Base-by-base conservation (phyloP, 1,139 yeast genomes). In the Kodamaea arcana region DNA sequence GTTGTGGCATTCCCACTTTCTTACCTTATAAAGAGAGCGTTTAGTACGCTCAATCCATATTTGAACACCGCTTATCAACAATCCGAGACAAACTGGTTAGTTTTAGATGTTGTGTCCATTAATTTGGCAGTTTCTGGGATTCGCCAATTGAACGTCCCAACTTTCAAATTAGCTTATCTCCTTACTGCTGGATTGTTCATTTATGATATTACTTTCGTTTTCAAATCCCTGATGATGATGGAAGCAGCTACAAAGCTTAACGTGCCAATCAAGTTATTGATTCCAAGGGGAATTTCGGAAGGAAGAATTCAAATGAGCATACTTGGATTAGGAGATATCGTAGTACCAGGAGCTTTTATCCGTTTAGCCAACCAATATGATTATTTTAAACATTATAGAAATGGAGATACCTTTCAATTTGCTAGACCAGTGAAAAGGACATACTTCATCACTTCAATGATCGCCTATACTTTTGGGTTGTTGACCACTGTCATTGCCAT, bases 191-290 rank as follows among this genome's bases (percentile, higher is more conserved):
- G 73, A 1, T 63, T 81, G 30, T 79, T 81, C 47, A 41, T 73
- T 26, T 82, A 81, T 53, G 88, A 82, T 50, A 67, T 79, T 27
- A 78, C 69, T 49, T 82, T 82, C 58, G 88, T 81, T 1, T 82
- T 80, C 54, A 75, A 72, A 3, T 71, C 84, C 0, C 67, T 73
- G 32, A 63, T 79, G 10, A 81, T 82, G 88, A 61, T 70, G 31
- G 66, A 77, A 1, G 87, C 81, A 15, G 87, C 86, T 3, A 67
- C 71, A 3, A 54, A 51, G 6, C 48, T 80, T 17, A 74, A 77
- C n/a, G 61, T 75, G 9, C 87, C 87, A 1, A 62, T 72, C 33
- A 75, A 76, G 50, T 42, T 78, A n/a, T 46, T 62, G 12, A 52
- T 75, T n/a, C 84, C 84, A 10, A 40, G 51, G 8, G 50, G 31